A percentile compares a stretch with the other conserved stretches of the same genome.
These are phyloP conservation scores for Hibiscus trionum DNA, from an alignment of 345 rosid species.

Conservation along the genomic window DNA sequence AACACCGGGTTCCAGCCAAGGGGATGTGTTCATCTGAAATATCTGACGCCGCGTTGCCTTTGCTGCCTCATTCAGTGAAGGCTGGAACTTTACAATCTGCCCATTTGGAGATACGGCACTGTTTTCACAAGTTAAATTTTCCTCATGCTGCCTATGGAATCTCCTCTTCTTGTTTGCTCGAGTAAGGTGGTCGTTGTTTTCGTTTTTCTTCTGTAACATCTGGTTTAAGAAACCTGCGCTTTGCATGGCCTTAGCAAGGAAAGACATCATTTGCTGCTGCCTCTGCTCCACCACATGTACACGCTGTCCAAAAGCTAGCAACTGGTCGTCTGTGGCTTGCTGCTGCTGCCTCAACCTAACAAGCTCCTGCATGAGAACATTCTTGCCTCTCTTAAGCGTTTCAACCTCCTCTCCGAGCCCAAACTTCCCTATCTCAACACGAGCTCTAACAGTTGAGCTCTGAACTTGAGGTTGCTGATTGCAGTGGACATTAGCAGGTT, in stretches of 20 bases:
- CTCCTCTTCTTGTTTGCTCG: conserved; percentile 73
- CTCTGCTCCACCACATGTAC: conserved; percentile 88
- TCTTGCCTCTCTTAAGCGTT: conserved; percentile 74
- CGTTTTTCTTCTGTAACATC: conserved; percentile 63
- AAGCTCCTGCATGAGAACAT: conserved; percentile 83
- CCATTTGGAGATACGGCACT: conserved; percentile 32
- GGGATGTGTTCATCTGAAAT: conserved; percentile 39
- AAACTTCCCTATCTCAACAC: conserved; percentile 82
- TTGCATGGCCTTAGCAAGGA: conserved; percentile 80
- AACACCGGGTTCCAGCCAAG: conserved; percentile 38
- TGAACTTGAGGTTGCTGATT: conserved; percentile 44
- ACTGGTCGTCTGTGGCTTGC: conserved; percentile 60
- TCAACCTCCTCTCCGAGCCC: conserved; percentile 82
- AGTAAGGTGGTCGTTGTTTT: conserved; percentile 44
- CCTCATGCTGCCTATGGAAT: conserved; percentile 51
- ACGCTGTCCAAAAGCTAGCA: conserved; percentile 64
- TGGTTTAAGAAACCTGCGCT: conserved; percentile 74
- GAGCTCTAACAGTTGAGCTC: conserved; percentile 51
- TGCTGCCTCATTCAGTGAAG: conserved; percentile 34
- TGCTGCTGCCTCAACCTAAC: conserved; percentile 84
- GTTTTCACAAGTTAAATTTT: conserved; percentile 24
- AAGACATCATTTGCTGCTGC: conserved; percentile 89
- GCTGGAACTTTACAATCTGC: conserved; percentile 66
- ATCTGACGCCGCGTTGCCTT: conserved; percentile 25
- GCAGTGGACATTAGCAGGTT: conserved; percentile 47